A percentile compares a stretch with the other conserved stretches of the same genome.
phyloP scores from a whole-genome alignment of 73 alveolate species.

The Diophrys sp. region DNA sequence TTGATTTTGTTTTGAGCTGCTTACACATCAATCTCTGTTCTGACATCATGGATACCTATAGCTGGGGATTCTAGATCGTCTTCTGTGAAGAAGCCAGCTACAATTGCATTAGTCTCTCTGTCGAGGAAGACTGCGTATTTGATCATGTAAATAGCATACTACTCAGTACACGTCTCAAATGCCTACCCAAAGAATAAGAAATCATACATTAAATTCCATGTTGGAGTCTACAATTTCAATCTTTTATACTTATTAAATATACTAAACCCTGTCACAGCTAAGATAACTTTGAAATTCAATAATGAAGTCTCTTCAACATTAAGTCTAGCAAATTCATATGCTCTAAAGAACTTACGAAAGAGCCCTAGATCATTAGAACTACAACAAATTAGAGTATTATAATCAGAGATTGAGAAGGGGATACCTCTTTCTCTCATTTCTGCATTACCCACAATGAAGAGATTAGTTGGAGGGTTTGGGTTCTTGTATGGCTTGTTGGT shows the following conservation, averaged over 20 bases:
- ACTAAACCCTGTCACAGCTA: slow-evolving; percentile 36
- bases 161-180: slow-evolving; percentile 35
- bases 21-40: slow-evolving; percentile 25
- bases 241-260: slow-evolving; percentile 42
- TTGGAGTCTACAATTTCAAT: slow-evolving; percentile 25
- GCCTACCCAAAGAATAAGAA: slow-evolving; percentile 30
- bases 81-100: slow-evolving; percentile 42
- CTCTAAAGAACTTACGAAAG: slow-evolving; percentile 44
- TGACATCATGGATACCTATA: slow-evolving; percentile 20
- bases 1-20: slow-evolving; percentile 26
- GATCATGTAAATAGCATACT: slow-evolving; percentile 11
- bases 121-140: slow-evolving; percentile 44
- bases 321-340: slow-evolving; percentile 20
- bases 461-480: slow-evolving; percentile 25
- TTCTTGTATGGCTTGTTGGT: slow-evolving; percentile 45
- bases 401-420: slow-evolving; percentile 50
- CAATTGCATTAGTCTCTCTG: slow-evolving; percentile 29
- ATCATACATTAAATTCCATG: slow-evolving; percentile 45
- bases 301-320: slow-evolving; percentile 29
- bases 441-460: slow-evolving; percentile 34
- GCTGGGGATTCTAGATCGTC: slow-evolving; percentile 48
- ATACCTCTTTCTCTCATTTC: slow-evolving; percentile 57
- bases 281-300: slow-evolving; percentile 15
- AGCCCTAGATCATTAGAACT: slow-evolving; percentile 38
- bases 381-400: slow-evolving; percentile 15